Evolutionary conservation across 805 yeast species (phyloP).

Genomic region (Starmerella riodocensis): DNA sequence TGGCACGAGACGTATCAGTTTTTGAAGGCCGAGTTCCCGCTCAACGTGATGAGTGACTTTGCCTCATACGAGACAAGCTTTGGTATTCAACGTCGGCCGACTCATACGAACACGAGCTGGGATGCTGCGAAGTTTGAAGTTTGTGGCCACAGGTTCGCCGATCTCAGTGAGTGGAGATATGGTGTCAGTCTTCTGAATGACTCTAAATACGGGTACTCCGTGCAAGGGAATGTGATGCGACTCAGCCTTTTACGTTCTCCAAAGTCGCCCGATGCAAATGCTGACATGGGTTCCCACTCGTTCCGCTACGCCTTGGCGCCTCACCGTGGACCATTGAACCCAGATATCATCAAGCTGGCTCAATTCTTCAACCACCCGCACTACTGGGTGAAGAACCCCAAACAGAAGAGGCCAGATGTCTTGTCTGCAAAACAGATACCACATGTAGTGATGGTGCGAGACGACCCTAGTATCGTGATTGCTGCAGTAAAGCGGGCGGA

Average conservation of each 20-base stretch:
- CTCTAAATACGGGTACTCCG: slow-evolving; percentile 80
- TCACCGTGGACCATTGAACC: slow-evolving; percentile 54
- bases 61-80: slow-evolving; percentile 91
- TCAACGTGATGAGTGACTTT: slow-evolving; percentile 55
- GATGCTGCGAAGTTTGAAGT: slow-evolving; percentile 95
- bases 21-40: slow-evolving; percentile 90
- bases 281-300: slow-evolving; percentile 82
- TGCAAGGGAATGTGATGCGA: slow-evolving; percentile 86
- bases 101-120: slow-evolving; percentile 92
- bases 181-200: slow-evolving; percentile 80
- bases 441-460: slow-evolving; percentile 22
- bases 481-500: slow-evolving; percentile 80
- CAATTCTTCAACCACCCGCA: slow-evolving; percentile 60
- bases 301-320: slow-evolving; percentile 79
- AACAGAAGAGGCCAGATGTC: slow-evolving; percentile 8
- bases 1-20: slow-evolving; percentile 87
- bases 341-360: slow-evolving; percentile 58
- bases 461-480: slow-evolving; percentile 50
- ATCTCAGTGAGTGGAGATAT: slow-evolving; percentile 69
- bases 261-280: slow-evolving; percentile 85
- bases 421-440: slow-evolving; percentile 8
- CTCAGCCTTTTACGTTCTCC: slow-evolving; percentile 79
- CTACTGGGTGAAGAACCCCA: slow-evolving; percentile 12
- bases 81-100: slow-evolving; percentile 82
- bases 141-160: slow-evolving; percentile 87